Evolutionary conservation across 2,329 filamentous ascomycete species (phyloP), one percentile per base, ranked within the genome.

Genomic region (Fusarium sacchari): DNA sequence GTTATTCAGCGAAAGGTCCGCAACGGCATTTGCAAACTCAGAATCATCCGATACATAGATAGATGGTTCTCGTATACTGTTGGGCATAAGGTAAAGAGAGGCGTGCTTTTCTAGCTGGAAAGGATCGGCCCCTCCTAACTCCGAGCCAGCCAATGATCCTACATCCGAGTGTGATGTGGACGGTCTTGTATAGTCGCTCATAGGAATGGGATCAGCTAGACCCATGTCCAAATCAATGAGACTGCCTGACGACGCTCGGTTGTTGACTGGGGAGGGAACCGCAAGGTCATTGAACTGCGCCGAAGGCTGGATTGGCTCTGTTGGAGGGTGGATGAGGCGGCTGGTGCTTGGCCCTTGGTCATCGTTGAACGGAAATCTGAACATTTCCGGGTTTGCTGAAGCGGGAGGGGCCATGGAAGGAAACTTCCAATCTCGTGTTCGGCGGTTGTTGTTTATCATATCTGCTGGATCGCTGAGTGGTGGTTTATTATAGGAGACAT

Each of bases 61-160:
- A 7, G 88, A 89, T 2, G 88, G 88, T 71, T 90, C 88, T 40
- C 88, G 83, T 56, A 82, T 83, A 1, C 81, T 79, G 8, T 80
- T 76, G 9, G 83, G 80, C 74, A 80, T 77, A 18, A 82, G 82
- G 69, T 90, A 89, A 4, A 90, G 81, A 3, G 89, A 90, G 3
- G 88, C 83, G 73, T 91, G 89, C n/a, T 87, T 86, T 78, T 92
- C 90, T 7, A 92, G 83, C 61, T 91, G 88, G 64, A 92, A 92
- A 0, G 90, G 89, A 73, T 89, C 89, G 5, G 83, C 85, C 18
- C 85, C 83, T 32, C 88, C 86, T 37, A 88, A 79, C 64, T 90
- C 88, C 2, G 89, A 89, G 57, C 89, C 89, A 13, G 85, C 84
- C 17, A 90, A 82, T 2, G 88, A 90, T 5, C 79, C 86, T 18